Evolutionary conservation across 1,284 basidiomycete species (phyloP).

Genomic region (Porodaedalea pini): DNA sequence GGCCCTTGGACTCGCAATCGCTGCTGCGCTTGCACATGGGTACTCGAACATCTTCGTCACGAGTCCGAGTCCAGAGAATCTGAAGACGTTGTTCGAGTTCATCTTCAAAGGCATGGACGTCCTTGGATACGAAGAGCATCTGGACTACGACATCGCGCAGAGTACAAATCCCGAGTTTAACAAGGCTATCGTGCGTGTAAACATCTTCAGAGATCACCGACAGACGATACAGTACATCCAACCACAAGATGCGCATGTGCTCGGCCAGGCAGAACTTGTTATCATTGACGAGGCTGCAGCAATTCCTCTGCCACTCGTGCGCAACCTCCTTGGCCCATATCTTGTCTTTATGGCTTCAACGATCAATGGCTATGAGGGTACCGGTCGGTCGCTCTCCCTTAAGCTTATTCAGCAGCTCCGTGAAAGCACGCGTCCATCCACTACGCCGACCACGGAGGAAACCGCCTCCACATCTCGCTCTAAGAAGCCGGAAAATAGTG

Average conservation of each 20-base stretch:
- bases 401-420: conserved; percentile 98
- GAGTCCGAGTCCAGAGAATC: conserved; percentile 94
- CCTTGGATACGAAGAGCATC: conserved; percentile 94
- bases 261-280: conserved; percentile 96
- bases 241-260: conserved; percentile 94
- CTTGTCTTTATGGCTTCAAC: conserved; percentile 98
- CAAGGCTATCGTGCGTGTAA: conserved; percentile 94
- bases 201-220: conserved; percentile 89
- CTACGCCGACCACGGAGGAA: conserved; percentile 49
- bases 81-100: conserved; percentile 98
- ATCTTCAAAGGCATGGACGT: conserved; percentile 96
- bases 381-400: conserved; percentile 93
- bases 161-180: conserved; percentile 94
- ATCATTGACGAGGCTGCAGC: conserved; percentile 99
- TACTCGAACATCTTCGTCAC: conserved; percentile 99
- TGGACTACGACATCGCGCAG: conserved; percentile 95
- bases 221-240: conserved; percentile 98
- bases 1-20: conserved; percentile 90
- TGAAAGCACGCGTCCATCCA: conserved; percentile 74
- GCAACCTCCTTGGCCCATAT: conserved; percentile 94
- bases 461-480: conserved; percentile 37
- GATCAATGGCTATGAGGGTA: conserved; percentile 99
- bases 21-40: conserved; percentile 89
- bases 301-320: conserved; percentile 92
- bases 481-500: conserved; percentile 47